A percentile compares a stretch with the other conserved stretches of the same genome.
phyloP scores from a whole-genome alignment of 2,329 filamentous ascomycete genomes.

The Sporothrix dimorphospora region DNA sequence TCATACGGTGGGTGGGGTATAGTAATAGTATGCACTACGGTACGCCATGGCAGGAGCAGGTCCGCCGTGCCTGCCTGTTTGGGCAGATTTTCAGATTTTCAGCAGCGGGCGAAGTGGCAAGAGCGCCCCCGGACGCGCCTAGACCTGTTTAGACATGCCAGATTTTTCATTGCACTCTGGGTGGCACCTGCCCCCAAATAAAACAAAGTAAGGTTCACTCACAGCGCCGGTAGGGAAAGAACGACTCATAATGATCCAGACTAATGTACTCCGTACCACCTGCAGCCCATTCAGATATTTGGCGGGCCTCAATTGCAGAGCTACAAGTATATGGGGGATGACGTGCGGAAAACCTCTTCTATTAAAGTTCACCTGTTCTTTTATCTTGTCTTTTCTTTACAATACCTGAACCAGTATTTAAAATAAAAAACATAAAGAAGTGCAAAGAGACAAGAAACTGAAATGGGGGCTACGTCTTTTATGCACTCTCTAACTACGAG shows the following conservation, averaged over 20 bases:
- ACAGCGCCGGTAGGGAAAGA: too few relatives aligned
- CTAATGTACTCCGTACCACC: constrained; percentile 1
- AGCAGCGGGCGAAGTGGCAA: background rate
- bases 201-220: too few relatives aligned
- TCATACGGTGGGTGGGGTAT: constrained; percentile 16
- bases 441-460: background rate
- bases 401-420: background rate
- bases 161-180: background rate
- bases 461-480: background rate
- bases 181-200: background rate
- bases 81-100: background rate
- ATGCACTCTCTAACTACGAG: too few relatives aligned
- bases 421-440: background rate
- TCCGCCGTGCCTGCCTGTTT: constrained; percentile 1
- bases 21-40: background rate
- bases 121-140: background rate
- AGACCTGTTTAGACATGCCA: background rate
- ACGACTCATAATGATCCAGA: constrained; percentile 4
- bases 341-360: background rate
- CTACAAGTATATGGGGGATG: background rate
- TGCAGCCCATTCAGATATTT: background rate
- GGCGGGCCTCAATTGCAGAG: background rate
- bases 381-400: background rate
- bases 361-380: background rate
- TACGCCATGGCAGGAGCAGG: constrained; percentile 2